Evolutionary conservation across 495 filamentous ascomycete genomes (phyloP).

Genomic region (Cercophora newfieldiana): DNA sequence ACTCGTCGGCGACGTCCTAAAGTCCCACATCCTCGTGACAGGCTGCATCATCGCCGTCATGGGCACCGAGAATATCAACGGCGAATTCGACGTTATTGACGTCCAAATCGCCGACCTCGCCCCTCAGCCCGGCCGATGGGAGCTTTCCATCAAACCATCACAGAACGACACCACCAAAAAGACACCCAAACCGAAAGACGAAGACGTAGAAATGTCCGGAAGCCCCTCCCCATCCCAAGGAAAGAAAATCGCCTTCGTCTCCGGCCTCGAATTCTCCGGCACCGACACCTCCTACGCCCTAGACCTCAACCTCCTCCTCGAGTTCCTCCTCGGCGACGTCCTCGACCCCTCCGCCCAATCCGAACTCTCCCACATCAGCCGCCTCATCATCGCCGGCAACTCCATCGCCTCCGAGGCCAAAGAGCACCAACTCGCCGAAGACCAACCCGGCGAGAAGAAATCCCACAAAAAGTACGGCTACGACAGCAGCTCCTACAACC

Average conservation of each 20-base stretch:
- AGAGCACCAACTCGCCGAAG: slow-evolving; percentile 31
- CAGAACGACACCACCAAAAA: slow-evolving; percentile 22
- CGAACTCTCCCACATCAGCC: slow-evolving; percentile 68
- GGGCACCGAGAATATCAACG: slow-evolving; percentile 88
- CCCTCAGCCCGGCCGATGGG: slow-evolving; percentile 77
- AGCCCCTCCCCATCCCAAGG: slow-evolving; percentile 32
- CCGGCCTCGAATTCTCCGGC: slow-evolving; percentile 80
- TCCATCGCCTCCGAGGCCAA: slow-evolving; percentile 60
- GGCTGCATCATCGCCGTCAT: slow-evolving; percentile 88
- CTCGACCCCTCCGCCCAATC: slow-evolving; percentile 56
- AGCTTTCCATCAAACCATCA: slow-evolving; percentile 43
- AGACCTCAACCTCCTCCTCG: slow-evolving; percentile 72
- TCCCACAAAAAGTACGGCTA: slow-evolving; percentile 86
- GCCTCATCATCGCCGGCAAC: slow-evolving; percentile 89
- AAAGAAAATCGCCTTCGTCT: slow-evolving; percentile 83
- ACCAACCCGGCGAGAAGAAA: slow-evolving; percentile 35
- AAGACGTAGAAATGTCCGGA: slow-evolving; percentile 49
- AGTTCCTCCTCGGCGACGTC: slow-evolving; percentile 86
- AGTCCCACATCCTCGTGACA: slow-evolving; percentile 72
- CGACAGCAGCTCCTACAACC: slow-evolving; percentile 83
- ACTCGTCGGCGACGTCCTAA: slow-evolving; percentile 67
- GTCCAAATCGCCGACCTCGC: slow-evolving; percentile 83
- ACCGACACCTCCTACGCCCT: slow-evolving; percentile 66
- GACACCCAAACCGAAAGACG: slow-evolving; percentile 33
- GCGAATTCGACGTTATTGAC: slow-evolving; percentile 90